Base-by-base conservation (phyloP, 2,329 filamentous ascomycete genomes). In the Beauveria asiatica region DNA sequence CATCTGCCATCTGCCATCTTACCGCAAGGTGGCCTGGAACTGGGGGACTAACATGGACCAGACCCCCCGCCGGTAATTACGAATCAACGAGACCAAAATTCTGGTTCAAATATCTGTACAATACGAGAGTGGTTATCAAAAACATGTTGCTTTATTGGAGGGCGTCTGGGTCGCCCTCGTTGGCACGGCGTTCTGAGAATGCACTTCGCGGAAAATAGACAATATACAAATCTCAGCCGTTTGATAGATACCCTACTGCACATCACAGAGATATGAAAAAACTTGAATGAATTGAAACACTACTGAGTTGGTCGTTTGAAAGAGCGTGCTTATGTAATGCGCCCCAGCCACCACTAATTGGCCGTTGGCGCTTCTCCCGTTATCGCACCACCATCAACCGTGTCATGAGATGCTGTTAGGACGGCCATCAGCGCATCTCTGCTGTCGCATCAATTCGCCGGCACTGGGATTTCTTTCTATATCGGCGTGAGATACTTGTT, bases 171-270 rank as follows among this genome's bases (percentile, higher is more conserved):
- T 37, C 41, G 49, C 27, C 55, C 54, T 51, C 45, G 45, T n/a
- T 59, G 49, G 56, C 56, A 56, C n/a, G 60, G 60, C 60, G 56
- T 59, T 59, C 25, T 53, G 37, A 50, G 37, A 46, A 37, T 57
- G 27, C 49, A 59, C 50, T 62, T 49, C 49, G 58, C 42, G 45
- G 21, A 57, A 57, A 30, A 60, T 60, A 60, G 59, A 60, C 51
- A 45, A 51, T 56, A 60, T 41, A 59, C n/a, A 57, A 57, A 58
- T 61, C 60, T 61, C 60, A 58, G 21, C 33, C 33, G n/a, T 60
- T 42, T 19, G 27, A 48, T 21, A 60, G 16, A 16, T 11, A 30
- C 33, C 3, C 44, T n/a, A 33, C 41, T 41, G 6, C 42, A 4
- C 13, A 53, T 27, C 23, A 16, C n/a, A 5, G 23, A 44, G 13